Evolutionary conservation across 805 yeast genomes (phyloP).

Genomic region (Wickerhamiella dianesei): DNA sequence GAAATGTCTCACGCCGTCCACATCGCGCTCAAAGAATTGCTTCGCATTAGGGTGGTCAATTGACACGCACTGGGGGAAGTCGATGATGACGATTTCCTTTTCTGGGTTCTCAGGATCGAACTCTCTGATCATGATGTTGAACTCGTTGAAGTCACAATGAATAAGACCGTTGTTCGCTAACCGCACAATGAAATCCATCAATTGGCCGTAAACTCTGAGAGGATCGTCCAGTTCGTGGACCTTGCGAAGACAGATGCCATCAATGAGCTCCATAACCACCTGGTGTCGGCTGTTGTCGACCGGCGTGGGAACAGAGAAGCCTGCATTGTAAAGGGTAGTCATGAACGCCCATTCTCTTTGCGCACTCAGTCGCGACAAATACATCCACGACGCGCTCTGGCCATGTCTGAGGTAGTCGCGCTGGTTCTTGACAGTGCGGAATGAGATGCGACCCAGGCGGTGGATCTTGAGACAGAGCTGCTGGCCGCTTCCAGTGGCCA

Average conservation of each 20-base stretch:
- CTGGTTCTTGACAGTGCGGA: conserved; percentile 81
- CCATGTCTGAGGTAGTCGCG: conserved; percentile 73
- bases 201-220: conserved; percentile 60
- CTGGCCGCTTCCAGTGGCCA: conserved; percentile 51
- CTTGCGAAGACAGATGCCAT: conserved; percentile 83
- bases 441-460: conserved; percentile 86
- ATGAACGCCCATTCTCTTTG: conserved; percentile 83
- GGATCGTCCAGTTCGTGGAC: conserved; percentile 57
- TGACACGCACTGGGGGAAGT: conserved; percentile 96
- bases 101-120: conserved; percentile 30
- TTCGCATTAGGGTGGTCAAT: conserved; percentile 84
- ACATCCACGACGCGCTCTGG: conserved; percentile 84
- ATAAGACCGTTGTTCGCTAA: conserved; percentile 81
- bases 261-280: conserved; percentile 80
- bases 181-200: conserved; percentile 76
- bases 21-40: conserved; percentile 80
- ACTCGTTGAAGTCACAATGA: conserved; percentile 96
- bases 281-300: conserved; percentile 83
- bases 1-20: conserved; percentile 73
- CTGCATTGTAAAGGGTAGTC: conserved; percentile 57
- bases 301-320: conserved; percentile 79
- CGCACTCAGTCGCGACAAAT: conserved; percentile 77
- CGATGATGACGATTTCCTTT: conserved; percentile 76
- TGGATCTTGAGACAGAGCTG: conserved; percentile 76
- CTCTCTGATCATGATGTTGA: conserved; percentile 76